A percentile compares a stretch with the other conserved stretches of the same genome.
These are phyloP conservation scores for Wickerhamomyces canadensis DNA, from an alignment of 805 yeast genomes.

Conservation along the genomic window DNA sequence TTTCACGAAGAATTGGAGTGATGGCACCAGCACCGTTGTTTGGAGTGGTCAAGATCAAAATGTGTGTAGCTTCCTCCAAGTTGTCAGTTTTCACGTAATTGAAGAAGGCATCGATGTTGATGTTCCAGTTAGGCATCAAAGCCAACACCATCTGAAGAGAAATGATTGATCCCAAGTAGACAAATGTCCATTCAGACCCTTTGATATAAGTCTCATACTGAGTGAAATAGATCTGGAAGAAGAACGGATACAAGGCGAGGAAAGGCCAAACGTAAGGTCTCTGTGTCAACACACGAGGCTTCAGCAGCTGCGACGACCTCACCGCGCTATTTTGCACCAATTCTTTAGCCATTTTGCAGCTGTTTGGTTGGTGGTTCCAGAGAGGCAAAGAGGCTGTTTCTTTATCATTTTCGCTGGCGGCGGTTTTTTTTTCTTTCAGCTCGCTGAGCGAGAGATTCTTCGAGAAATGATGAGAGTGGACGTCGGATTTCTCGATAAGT, in stretches of 20 bases:
- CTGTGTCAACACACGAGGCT: conserved; percentile 50
- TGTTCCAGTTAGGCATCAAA: conserved; percentile 94
- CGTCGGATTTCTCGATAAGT: too few relatives aligned
- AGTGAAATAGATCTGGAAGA: conserved; percentile 54
- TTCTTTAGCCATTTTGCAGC: conserved; percentile 11
- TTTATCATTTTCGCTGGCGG: neutral
- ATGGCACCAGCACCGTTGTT: conserved; percentile 85
- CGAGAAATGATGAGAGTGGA: too few relatives aligned
- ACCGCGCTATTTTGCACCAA: conserved; percentile 71
- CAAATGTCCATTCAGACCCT: conserved; percentile 95
- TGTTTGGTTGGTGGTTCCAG: too few relatives aligned
- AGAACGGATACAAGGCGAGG: conserved; percentile 68
- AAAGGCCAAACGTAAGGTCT: conserved; percentile 86
- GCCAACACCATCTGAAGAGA: conserved; percentile 71
- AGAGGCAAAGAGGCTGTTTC: too few relatives aligned
- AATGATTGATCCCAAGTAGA: conserved; percentile 67
- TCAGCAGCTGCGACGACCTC: conserved; percentile 65
- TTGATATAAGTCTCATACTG: conserved; percentile 78
- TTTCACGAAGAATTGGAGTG: conserved; percentile 49
- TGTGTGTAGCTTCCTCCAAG: conserved; percentile 61
- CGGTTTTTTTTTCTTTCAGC: neutral
- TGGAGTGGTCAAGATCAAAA: conserved; percentile 75
- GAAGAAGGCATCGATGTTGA: conserved; percentile 61
- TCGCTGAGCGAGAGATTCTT: too few relatives aligned
- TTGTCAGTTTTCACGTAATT: conserved; percentile 52